Evolutionary conservation across 306 rosid species (phyloP).

Genomic region (Vigna angularis): DNA sequence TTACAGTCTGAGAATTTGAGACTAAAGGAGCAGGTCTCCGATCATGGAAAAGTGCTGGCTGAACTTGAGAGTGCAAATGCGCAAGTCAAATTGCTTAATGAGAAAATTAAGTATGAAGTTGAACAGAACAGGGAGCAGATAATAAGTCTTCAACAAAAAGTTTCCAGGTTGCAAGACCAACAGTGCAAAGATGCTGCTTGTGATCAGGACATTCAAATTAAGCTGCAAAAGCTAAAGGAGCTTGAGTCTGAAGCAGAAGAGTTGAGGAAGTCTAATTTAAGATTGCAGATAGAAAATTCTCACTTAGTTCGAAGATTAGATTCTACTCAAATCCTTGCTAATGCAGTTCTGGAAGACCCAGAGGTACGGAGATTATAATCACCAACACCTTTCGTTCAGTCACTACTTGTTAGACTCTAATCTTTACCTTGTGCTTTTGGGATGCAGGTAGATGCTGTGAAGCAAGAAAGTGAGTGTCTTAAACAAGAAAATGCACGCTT

Average conservation of each 20-base stretch:
- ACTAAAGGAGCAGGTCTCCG: slow-evolving; percentile 62
- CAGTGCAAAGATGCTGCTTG: slow-evolving; percentile 48
- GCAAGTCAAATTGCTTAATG: slow-evolving; percentile 61
- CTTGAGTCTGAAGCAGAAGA: slow-evolving; percentile 66
- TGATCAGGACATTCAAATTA: slow-evolving; percentile 51
- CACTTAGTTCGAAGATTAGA: slow-evolving; percentile 75
- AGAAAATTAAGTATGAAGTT: slow-evolving; percentile 64
- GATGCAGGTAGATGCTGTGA: slow-evolving; percentile 59
- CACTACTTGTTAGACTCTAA: background rate
- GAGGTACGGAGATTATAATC: slow-evolving; percentile 50
- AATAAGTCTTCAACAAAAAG: slow-evolving; percentile 62
- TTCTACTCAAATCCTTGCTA: slow-evolving; percentile 75
- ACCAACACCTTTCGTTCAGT: slow-evolving; percentile 14
- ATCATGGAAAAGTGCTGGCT: slow-evolving; percentile 56
- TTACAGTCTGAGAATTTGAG: slow-evolving; percentile 71
- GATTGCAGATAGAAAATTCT: slow-evolving; percentile 67
- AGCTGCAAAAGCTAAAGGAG: slow-evolving; percentile 59
- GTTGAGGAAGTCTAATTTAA: slow-evolving; percentile 59
- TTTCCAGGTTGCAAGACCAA: slow-evolving; percentile 62
- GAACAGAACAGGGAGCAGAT: slow-evolving; percentile 68
- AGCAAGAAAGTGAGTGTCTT: slow-evolving; percentile 55
- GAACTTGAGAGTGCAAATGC: slow-evolving; percentile 73
- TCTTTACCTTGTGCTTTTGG: slow-evolving; percentile 29
- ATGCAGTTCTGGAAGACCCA: slow-evolving; percentile 66
- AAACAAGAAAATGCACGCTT: slow-evolving; percentile 59